Evolutionary conservation across 2,329 filamentous ascomycete genomes (phyloP).

Genomic region (Xylaria sp.): DNA sequence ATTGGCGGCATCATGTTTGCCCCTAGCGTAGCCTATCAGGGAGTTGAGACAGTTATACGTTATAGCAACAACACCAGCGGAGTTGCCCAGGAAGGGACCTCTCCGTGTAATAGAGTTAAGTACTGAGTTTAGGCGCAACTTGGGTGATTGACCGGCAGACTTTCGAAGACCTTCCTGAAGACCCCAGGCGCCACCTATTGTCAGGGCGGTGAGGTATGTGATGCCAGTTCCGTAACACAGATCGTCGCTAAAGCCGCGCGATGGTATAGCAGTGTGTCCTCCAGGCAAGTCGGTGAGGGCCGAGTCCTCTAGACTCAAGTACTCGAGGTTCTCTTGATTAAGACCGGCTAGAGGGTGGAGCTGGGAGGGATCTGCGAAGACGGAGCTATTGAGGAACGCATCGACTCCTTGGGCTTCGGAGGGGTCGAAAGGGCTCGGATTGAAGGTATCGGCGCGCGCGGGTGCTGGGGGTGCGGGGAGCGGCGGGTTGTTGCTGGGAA

Average conservation of each 20-base stretch:
- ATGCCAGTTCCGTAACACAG: slow-evolving; percentile 96
- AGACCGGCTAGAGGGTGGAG: slow-evolving; percentile 93
- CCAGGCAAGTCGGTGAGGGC: slow-evolving; percentile 85
- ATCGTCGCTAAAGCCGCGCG: slow-evolving; percentile 96
- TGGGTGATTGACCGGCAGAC: slow-evolving; percentile 78
- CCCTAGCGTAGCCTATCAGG: slow-evolving; percentile 76
- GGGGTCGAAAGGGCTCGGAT: slow-evolving; percentile 69
- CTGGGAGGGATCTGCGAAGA: slow-evolving; percentile 83
- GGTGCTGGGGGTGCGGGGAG: slow-evolving; percentile 53
- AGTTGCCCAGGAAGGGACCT: slow-evolving; percentile 95
- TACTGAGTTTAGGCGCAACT: slow-evolving; percentile 90
- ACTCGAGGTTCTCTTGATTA: slow-evolving; percentile 92
- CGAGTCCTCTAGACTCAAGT: slow-evolving; percentile 92
- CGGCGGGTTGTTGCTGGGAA: slow-evolving; percentile 42
- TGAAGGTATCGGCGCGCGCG: slow-evolving; percentile 57
- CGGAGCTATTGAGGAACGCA: slow-evolving; percentile 78
- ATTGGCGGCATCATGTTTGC: slow-evolving; percentile 89
- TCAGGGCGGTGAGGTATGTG: slow-evolving; percentile 87
- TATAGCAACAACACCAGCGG: slow-evolving; percentile 92
- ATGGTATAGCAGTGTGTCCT: slow-evolving; percentile 85
- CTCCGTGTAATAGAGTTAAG: slow-evolving; percentile 92
- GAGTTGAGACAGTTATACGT: slow-evolving; percentile 95
- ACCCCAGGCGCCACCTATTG: slow-evolving; percentile 89
- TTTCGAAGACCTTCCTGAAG: slow-evolving; percentile 85
- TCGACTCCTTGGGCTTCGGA: slow-evolving; percentile 79